These are phyloP conservation scores for Narthecium ossifragum DNA, from an alignment of 106 monocot species.

Conservation along the genomic window DNA sequence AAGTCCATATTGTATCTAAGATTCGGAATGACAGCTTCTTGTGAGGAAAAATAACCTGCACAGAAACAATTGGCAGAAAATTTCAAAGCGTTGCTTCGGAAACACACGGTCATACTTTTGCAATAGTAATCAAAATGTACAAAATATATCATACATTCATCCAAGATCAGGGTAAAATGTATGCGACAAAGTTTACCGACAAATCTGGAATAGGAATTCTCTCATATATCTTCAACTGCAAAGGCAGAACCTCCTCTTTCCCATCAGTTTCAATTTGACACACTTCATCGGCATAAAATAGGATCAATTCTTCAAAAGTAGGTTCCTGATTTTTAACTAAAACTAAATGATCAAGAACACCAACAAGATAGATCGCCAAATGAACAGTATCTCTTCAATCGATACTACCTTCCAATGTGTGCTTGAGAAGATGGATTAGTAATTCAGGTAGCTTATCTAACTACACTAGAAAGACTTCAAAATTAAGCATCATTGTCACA, in stretches of 20 bases:
- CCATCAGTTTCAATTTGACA: conserved; percentile 30
- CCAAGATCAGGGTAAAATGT: neutral
- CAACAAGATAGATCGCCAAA: neutral
- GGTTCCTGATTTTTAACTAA: conserved; percentile 62
- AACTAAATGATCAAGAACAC: conserved; percentile 7
- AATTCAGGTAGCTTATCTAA: too few species aligned
- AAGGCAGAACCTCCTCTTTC: conserved; percentile 24
- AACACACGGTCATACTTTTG: neutral
- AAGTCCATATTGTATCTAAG: conserved; percentile 73
- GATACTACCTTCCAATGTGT: too few species aligned
- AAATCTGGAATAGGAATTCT: conserved; percentile 95
- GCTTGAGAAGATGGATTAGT: too few species aligned
- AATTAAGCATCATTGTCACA: too few species aligned
- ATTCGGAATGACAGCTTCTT: conserved; percentile 96
- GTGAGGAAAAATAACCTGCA: conserved; percentile 97
- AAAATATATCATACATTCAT: neutral
- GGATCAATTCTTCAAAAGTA: conserved; percentile 92
- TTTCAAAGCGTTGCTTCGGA: neutral
- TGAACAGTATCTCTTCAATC: neutral
- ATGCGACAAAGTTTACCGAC: conserved; percentile 32
- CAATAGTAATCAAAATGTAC: neutral
- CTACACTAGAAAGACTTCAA: too few species aligned
- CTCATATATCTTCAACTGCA: conserved; percentile 90
- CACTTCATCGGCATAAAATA: conserved; percentile 64
- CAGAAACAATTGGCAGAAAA: neutral